Base-by-base conservation (phyloP, 192 early-diverging fungal species). In the Dissophora ornata region DNA sequence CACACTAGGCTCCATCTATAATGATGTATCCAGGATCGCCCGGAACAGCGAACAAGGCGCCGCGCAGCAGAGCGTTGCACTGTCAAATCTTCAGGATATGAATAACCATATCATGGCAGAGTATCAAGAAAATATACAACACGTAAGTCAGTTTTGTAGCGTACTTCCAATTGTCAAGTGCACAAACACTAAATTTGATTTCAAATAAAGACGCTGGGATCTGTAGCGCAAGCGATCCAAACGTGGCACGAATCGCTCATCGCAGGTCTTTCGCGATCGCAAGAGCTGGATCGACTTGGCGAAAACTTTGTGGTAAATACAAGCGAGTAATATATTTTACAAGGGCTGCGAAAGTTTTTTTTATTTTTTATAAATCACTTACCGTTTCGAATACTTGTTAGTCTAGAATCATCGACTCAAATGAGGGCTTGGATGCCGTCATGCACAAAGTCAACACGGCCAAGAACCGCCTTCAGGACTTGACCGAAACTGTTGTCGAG, bases 11-110 rank as follows among this genome's bases (percentile, higher is more conserved):
- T 24, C 42, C 28, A 22, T 68, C 28, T 32, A 22, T 9, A 56
- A 50, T 0, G 52, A 68, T 11, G 38, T 58, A 4, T 57, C 56
- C 11, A 50, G 9, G 19, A 26, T 67, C 12, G 16, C 21, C 5
- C 22, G 30, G 10, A 18, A 40, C 13, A 52, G 46, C 42, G 56
- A 68, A 24, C 22, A 22, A 18, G 38, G 42, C 0, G 38, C 40
- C 21, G 32, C 18, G 7, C 56, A 68, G n/a, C 66, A 68, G 38
- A 44, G 28, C 7, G 47, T 41, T 6, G 66, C 66, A 4, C 34
- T 68, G 16, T 52, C 56, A 2, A 29, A 24, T 21, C 29, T 57
- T 15, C 66, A 68, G 10, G 66, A 58, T 0, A 13, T n/a, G 21
- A 55, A 58, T 3, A 24, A 15, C 9, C 25, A 28, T 13, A 18